phyloP scores from a whole-genome alignment of 805 yeast species.

The Metschnikowia borealis region DNA sequence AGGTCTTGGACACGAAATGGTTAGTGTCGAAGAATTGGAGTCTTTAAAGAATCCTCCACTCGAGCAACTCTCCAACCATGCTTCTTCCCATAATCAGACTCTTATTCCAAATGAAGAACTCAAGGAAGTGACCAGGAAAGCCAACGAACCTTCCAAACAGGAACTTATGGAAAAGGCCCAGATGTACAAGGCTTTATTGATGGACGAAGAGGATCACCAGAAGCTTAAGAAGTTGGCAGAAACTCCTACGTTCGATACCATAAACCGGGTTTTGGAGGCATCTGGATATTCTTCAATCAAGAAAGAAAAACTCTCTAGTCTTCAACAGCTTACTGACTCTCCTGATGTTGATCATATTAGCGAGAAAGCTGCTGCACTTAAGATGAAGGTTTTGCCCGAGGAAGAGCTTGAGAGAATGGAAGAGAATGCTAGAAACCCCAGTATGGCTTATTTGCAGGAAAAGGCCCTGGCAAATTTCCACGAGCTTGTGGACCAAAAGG shows the following conservation, averaged over 20 bases:
- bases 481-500: conserved; percentile 1
- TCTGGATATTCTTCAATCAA: conserved; percentile 12
- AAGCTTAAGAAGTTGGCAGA: conserved; percentile 24
- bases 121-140: conserved; percentile 7
- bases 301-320: conserved; percentile 9
- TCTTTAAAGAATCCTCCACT: conserved; percentile 16
- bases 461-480: conserved; percentile 8
- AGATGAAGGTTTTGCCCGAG: conserved; percentile 6
- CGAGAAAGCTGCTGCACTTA: conserved; percentile 12
- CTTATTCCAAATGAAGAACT: conserved; percentile 1
- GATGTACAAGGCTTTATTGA: neutral
- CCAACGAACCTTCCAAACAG: conserved; percentile 14
- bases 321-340: conserved; percentile 27
- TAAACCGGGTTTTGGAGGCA: conserved; percentile 13
- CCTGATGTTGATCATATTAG: conserved; percentile 24
- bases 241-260: conserved; percentile 24
- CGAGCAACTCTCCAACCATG: conserved; percentile 6
- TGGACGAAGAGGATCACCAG: conserved; percentile 2
- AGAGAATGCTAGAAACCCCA: conserved; percentile 6
- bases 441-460: conserved; percentile 4
- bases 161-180: conserved; percentile 11
- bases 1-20: neutral
- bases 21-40: conserved; percentile 8
- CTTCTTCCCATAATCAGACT: conserved; percentile 2
- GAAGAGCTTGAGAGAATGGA: conserved; percentile 5